Evolutionary conservation across 2,329 filamentous ascomycete genomes (phyloP).

Genomic region (Zymoseptoria passerinii): DNA sequence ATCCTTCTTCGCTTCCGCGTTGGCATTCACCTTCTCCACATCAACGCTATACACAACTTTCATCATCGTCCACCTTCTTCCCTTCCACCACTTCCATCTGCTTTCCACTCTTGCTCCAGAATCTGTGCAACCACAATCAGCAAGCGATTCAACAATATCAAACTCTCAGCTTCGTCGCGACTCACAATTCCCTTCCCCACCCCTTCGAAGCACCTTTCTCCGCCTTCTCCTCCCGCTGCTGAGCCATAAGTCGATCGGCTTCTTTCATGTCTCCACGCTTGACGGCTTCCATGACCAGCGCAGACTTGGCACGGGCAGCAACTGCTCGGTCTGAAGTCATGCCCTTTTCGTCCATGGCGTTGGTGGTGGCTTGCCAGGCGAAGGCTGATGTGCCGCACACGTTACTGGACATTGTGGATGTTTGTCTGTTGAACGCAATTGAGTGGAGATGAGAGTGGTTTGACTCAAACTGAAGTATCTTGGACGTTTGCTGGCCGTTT

Average conservation of each 20-base stretch:
- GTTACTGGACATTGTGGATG: background rate
- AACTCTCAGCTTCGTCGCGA: background rate
- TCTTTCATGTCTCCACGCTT: background rate
- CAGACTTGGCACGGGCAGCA: slow-evolving; percentile 4
- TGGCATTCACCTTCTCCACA: background rate
- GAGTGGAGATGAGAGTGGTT: no score
- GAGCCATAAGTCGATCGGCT: slow-evolving; percentile 1
- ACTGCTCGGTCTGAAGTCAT: slow-evolving; percentile 3
- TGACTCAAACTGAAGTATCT: no score
- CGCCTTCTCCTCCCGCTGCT: background rate
- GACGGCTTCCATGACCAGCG: slow-evolving; percentile 5
- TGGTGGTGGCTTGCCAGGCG: background rate
- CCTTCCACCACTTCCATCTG: background rate
- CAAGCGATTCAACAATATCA: background rate
- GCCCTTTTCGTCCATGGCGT: background rate
- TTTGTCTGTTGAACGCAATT: background rate
- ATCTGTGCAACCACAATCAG: slow-evolving; percentile 8
- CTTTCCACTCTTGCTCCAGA: slow-evolving; percentile 4
- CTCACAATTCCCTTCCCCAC: background rate
- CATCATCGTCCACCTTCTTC: background rate
- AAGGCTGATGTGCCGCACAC: slow-evolving; percentile 9
- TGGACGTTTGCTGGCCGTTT: no score
- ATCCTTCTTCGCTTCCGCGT: slow-evolving; percentile 1
- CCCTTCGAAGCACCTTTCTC: background rate
- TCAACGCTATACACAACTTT: slow-evolving; percentile 5